phyloP scores from a whole-genome alignment of 208 protist species.

The Wallacemonas sp. region DNA sequence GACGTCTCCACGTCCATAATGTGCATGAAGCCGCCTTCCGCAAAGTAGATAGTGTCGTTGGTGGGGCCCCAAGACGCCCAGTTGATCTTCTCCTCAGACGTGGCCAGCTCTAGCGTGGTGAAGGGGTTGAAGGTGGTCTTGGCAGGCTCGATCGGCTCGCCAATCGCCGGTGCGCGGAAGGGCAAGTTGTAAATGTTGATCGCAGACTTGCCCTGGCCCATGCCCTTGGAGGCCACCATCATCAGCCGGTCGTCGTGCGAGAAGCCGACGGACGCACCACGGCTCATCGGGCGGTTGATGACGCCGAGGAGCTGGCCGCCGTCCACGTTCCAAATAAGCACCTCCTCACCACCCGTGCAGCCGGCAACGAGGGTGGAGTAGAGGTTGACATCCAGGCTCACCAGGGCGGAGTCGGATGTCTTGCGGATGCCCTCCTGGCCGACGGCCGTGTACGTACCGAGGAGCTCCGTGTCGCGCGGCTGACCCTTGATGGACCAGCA shows the following conservation, averaged over 20 bases:
- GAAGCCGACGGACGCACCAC: conserved; percentile 75
- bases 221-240: conserved; percentile 91
- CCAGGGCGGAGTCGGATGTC: conserved; percentile 87
- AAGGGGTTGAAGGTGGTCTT: conserved; percentile 69
- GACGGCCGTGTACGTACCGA: conserved; percentile 97
- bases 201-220: conserved; percentile 69
- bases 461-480: conserved; percentile 89
- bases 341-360: conserved; percentile 75
- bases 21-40: conserved; percentile 92
- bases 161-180: conserved; percentile 49
- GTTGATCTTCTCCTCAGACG: conserved; percentile 72
- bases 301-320: conserved; percentile 85
- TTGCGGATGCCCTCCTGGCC: conserved; percentile 32
- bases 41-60: conserved; percentile 96
- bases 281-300: conserved; percentile 73
- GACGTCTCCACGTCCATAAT: conserved; percentile 93
- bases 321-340: conserved; percentile 91
- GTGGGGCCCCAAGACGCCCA: conserved; percentile 95
- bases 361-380: conserved; percentile 86
- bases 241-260: conserved; percentile 91
- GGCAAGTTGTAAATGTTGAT: conserved; percentile 93
- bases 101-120: conserved; percentile 50
- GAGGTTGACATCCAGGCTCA: conserved; percentile 92
- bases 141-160: conserved; percentile 61
- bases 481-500: conserved; percentile 84